Conservation (phyloP, 495 filamentous ascomycete genomes). For the Oidiodendron maius region DNA sequence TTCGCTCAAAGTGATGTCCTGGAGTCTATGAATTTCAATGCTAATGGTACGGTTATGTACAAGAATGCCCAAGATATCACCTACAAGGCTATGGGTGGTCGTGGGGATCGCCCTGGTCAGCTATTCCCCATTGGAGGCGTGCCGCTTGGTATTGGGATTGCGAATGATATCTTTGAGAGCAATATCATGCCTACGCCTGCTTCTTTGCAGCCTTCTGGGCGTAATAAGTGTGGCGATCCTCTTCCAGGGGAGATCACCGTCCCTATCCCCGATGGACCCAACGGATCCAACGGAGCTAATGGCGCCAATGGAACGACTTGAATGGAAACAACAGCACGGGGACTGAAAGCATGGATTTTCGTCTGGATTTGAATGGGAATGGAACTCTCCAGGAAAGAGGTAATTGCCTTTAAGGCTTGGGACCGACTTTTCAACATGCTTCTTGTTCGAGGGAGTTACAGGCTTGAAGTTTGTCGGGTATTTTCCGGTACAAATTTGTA, state of each 20-base stretch:
- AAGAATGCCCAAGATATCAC: slow-evolving; percentile 19
- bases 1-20: slow-evolving; percentile 24
- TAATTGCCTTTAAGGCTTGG: not conserved
- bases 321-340: not conserved
- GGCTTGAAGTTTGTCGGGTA: not conserved
- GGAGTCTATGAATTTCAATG: slow-evolving; percentile 8
- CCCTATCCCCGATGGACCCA: not conserved
- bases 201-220: slow-evolving; percentile 17
- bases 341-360: not conserved
- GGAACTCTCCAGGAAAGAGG: not conserved
- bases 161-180: slow-evolving; percentile 29
- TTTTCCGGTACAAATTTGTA: not conserved
- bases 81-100: slow-evolving; percentile 19
- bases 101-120: slow-evolving; percentile 18
- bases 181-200: slow-evolving; percentile 24
- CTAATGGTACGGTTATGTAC: slow-evolving; percentile 19
- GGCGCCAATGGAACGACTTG: too few species aligned
- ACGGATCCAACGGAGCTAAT: too few species aligned
- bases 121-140: slow-evolving; percentile 30
- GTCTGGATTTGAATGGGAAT: not conserved
- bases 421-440: not conserved
- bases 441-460: not conserved
- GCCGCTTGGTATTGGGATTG: slow-evolving; percentile 31
- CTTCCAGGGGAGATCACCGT: slow-evolving; percentile 4
- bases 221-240: slow-evolving; percentile 21